phyloP scores from a whole-genome alignment of 257 asterid species.

The Solanum arcanum region DNA sequence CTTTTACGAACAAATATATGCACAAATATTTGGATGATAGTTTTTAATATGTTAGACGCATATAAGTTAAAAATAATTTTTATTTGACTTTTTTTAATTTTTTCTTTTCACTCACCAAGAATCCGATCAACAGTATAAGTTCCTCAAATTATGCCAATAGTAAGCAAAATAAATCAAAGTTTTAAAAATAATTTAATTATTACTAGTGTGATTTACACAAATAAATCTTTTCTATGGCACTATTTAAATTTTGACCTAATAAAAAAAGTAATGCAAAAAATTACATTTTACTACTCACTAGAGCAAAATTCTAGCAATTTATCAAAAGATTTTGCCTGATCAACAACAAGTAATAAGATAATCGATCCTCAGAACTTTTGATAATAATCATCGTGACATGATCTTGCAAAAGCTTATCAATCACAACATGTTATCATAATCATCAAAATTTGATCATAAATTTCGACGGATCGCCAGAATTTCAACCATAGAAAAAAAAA shows the following conservation, averaged over 20 bases:
- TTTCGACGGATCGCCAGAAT: neutral
- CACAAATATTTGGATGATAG: neutral
- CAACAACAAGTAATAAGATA: neutral
- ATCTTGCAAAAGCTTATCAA: neutral
- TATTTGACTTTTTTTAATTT: neutral
- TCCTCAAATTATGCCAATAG: no score
- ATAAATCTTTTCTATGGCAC: neutral
- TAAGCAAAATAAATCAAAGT: no score
- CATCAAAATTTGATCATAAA: neutral
- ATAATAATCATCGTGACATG: neutral
- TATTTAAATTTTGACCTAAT: neutral
- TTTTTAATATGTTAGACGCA: neutral
- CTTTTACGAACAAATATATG: neutral
- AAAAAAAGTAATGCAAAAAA: neutral
- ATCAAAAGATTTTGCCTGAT: neutral
- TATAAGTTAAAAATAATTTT: neutral
- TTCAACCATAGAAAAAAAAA: neutral
- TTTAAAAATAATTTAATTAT: no score
- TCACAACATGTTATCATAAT: neutral
- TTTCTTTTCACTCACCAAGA: neutral
- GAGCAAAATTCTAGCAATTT: neutral
- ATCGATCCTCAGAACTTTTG: no score
- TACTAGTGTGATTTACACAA: no score
- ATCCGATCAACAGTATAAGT: no score
- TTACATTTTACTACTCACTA: neutral